phyloP scores from a whole-genome alignment of 2,329 filamentous ascomycete species.

The Stemphylium lycopersici region DNA sequence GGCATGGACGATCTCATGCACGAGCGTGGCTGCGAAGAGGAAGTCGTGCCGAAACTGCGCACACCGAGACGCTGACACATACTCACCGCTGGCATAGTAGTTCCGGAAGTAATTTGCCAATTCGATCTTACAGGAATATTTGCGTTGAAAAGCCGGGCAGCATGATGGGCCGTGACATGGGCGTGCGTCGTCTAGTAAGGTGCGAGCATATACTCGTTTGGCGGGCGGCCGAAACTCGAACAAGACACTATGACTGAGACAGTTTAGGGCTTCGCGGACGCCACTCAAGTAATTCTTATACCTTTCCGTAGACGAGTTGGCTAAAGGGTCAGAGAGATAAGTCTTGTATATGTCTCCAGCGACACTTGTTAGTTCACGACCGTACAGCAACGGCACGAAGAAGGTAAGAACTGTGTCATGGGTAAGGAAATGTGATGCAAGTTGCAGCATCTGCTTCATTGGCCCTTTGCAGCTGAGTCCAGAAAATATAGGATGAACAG shows the following conservation, averaged over 20 bases:
- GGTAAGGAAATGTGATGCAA: constrained; percentile 44
- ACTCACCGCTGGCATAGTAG: constrained; percentile 30
- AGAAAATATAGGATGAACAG: constrained; percentile 41
- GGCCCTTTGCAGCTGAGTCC: constrained; percentile 21
- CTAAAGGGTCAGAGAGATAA: constrained; percentile 32
- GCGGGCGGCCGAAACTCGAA: constrained; percentile 25
- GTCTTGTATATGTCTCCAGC: constrained; percentile 12
- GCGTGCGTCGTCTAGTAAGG: constrained; percentile 8
- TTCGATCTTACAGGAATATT: constrained; percentile 27
- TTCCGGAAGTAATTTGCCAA: constrained; percentile 25
- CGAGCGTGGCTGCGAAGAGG: constrained; percentile 35
- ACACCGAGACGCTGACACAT: constrained; percentile 28
- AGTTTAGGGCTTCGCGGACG: constrained; percentile 33
- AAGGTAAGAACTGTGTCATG: constrained; percentile 38
- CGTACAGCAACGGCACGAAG: constrained; percentile 39
- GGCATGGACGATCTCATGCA: constrained; percentile 46
- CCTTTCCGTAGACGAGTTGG: constrained; percentile 15
- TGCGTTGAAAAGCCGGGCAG: constrained; percentile 20
- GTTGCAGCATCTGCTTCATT: constrained; percentile 32
- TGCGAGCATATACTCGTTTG: constrained; percentile 31
- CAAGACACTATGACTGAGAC: constrained; percentile 31
- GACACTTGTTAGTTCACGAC: constrained; percentile 19
- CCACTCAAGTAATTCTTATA: constrained; percentile 16
- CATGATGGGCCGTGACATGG: constrained; percentile 17
- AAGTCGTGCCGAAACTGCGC: constrained; percentile 46